These are phyloP conservation scores for Pneumocystis murina DNA, from an alignment of 1,139 yeast genomes.

Conservation along the genomic window DNA sequence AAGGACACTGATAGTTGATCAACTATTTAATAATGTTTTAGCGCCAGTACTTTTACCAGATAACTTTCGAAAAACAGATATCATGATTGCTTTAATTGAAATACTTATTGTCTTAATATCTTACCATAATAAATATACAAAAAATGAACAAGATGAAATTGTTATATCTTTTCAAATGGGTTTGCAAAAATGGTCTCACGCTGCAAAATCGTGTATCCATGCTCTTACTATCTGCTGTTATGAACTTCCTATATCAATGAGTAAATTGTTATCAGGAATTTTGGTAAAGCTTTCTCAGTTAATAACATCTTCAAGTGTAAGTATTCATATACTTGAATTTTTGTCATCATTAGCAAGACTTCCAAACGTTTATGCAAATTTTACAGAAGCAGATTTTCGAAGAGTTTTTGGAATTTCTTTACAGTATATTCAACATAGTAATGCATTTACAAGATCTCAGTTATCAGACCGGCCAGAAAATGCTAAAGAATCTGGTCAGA, in stretches of 20 bases:
- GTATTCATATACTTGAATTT: conserved; percentile 66
- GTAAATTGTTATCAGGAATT: conserved; percentile 50
- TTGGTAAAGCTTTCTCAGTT: conserved; percentile 58
- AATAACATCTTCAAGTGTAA: conserved; percentile 52
- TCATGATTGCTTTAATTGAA: conserved; percentile 53
- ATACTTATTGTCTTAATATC: conserved; percentile 41
- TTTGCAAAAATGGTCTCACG: conserved; percentile 59
- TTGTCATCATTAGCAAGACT: conserved; percentile 49
- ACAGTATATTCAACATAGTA: conserved; percentile 58
- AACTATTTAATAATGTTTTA: conserved; percentile 21
- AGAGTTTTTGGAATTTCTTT: conserved; percentile 74
- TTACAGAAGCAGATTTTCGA: conserved; percentile 62
- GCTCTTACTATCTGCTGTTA: conserved; percentile 65
- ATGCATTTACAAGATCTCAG: conserved; percentile 26
- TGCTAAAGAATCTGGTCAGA: neutral
- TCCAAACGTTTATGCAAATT: conserved; percentile 54
- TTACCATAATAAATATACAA: conserved; percentile 43
- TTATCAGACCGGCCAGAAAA: neutral
- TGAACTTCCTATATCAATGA: conserved; percentile 61
- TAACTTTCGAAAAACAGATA: conserved; percentile 38
- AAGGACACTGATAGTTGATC: conserved; percentile 43
- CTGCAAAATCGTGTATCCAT: conserved; percentile 56
- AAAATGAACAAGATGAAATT: conserved; percentile 53
- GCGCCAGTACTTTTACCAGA: conserved; percentile 33
- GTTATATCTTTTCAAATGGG: conserved; percentile 51